Evolutionary conservation across 2,329 filamentous ascomycete genomes (phyloP), one percentile per base, ranked within the genome.

Genomic region (Ophiostoma populinum): DNA sequence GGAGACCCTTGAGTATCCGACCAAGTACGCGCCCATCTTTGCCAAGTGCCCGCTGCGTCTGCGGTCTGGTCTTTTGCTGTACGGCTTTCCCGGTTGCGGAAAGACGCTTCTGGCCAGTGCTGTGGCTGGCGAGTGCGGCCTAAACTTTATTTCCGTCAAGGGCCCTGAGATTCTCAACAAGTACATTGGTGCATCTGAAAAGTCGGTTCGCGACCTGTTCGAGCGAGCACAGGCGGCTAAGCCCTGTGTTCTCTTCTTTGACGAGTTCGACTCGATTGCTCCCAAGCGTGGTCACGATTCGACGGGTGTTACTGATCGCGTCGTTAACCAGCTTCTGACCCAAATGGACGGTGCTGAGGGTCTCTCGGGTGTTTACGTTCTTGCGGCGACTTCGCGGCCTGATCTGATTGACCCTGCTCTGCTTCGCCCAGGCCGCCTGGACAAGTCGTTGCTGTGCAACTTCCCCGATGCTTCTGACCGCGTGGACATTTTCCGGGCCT

Each of bases 281-380:
- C 90, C 90, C 3, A 98, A 95, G 57, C 72, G 90, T 58, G 90
- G 90, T 0, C 90, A 98, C 51, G 92, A 98, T 53, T 90, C 80
- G 2, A 98, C 90, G 0, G 90, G 92, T 44, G 92, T 98, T n/a
- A 98, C 90, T 1, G 92, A 98, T 55, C 75, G 92, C 24, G 92
- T 98, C 0, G 90, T 98, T 46, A 98, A 98, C 53, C 92, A 98
- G 62, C 73, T 98, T 38, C 68, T 98, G 9, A 98, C 92, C 1
- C 87, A 95, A 55, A 98, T 98, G 90, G 90, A 98, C 49, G 90
- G 90, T 50, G 90, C 90, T 1, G 92, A 98, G 55, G 92, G 90
- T 0, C 59, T 98, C 5, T 85, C 78, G 1, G 90, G 90, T 2
- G 92, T 98, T 0, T 98, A 98, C 47, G 90, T 98, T 6, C 69